A percentile compares a stretch with the other conserved stretches of the same genome.
Evolutionary conservation across 495 filamentous ascomycete genomes (phyloP).

Genomic region (Penicillium atrosanguineum): DNA sequence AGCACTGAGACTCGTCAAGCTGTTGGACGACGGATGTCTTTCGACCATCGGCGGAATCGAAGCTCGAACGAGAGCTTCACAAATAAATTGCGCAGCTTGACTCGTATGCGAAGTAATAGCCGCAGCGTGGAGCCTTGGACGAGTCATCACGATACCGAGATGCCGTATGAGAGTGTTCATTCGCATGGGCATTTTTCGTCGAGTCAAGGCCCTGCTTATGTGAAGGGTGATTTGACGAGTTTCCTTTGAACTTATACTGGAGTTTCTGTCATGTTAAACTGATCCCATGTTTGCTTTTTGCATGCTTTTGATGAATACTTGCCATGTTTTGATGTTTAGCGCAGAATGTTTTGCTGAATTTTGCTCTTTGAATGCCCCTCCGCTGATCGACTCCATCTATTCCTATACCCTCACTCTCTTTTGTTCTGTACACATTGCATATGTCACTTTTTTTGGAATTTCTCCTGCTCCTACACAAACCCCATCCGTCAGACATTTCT

Average conservation of each 20-base stretch:
- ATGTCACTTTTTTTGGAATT: not conserved
- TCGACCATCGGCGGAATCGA: conserved; percentile 62
- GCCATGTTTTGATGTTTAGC: not conserved
- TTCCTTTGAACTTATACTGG: not conserved
- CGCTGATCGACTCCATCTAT: not conserved
- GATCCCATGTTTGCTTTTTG: not conserved
- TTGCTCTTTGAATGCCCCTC: not conserved
- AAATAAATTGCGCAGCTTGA: conserved; percentile 62
- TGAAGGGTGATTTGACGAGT: not conserved
- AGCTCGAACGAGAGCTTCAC: conserved; percentile 66
- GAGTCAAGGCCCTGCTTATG: conserved; percentile 4
- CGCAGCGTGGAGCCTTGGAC: conserved; percentile 45
- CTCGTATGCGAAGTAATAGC: conserved; percentile 67
- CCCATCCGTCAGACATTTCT: not conserved
- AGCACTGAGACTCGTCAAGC: conserved; percentile 17
- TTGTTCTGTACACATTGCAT: not conserved
- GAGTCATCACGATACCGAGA: conserved; percentile 18
- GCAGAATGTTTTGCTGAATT: not conserved
- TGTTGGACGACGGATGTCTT: conserved; percentile 39
- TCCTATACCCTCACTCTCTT: not conserved
- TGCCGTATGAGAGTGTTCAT: conserved; percentile 35
- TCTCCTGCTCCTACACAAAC: not conserved
- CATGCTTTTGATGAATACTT: not conserved
- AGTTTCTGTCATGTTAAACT: not conserved
- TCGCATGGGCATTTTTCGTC: conserved; percentile 6